Percentiles rank a stretch among this genome's conserved stretches.
phyloP scores from a whole-genome alignment of 345 rosid species.

The Microcos paniculata region DNA sequence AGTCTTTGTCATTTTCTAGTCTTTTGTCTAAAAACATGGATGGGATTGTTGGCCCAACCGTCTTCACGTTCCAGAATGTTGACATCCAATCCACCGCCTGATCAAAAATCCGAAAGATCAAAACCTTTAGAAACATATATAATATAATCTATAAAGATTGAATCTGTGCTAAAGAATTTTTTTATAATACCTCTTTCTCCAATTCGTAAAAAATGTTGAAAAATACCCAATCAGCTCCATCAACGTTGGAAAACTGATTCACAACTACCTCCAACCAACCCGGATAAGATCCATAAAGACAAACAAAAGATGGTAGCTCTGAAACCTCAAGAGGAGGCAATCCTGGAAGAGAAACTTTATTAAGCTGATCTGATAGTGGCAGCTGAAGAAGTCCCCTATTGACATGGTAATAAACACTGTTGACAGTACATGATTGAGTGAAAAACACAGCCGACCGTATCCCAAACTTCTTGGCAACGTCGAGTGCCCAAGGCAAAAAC shows the following conservation, averaged over 20 bases:
- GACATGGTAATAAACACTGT: conserved; percentile 18
- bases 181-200: conserved; percentile 31
- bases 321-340: conserved; percentile 27
- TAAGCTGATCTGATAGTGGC: too few relatives aligned
- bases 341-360: conserved; percentile 32
- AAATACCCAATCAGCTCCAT: conserved; percentile 29
- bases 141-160: too few relatives aligned
- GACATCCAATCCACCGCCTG: neutral
- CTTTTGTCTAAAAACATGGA: conserved; percentile 46
- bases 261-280: conserved; percentile 1
- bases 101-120: too few relatives aligned
- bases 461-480: conserved; percentile 35
- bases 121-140: too few relatives aligned
- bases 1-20: conserved; percentile 46
- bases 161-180: too few relatives aligned
- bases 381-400: too few relatives aligned
- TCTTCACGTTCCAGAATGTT: conserved; percentile 14
- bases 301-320: conserved; percentile 31
- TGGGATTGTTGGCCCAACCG: conserved; percentile 47
- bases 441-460: conserved; percentile 28
- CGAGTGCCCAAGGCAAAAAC: conserved; percentile 35
- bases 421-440: conserved; percentile 35
- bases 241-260: conserved; percentile 31
- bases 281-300: conserved; percentile 24
- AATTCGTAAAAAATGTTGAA: conserved; percentile 25